A percentile compares a stretch with the other conserved stretches of the same genome.
These are phyloP conservation scores for Kwoniella sp. DNA, from an alignment of 768 basidiomycete genomes.

Conservation along the genomic window DNA sequence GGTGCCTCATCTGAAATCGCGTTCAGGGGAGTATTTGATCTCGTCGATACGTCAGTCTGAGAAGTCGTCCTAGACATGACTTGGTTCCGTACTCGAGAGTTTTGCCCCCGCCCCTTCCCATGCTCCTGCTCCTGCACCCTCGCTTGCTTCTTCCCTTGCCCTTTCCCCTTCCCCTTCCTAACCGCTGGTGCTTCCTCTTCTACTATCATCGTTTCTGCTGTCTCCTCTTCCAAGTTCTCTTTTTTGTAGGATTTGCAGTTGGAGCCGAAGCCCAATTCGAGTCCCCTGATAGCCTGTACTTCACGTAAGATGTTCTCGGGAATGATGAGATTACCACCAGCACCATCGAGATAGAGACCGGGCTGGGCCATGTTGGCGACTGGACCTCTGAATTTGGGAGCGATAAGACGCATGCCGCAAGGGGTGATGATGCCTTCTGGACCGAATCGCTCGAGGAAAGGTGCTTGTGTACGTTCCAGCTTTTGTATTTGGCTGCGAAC, in stretches of 20 bases:
- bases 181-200: too few species aligned
- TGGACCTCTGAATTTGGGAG: conserved; percentile 16
- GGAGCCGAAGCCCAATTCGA: neutral
- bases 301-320: conserved; percentile 15
- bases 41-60: neutral
- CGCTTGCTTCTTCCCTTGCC: conserved; percentile 12
- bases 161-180: conserved; percentile 1
- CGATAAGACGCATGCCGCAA: conserved; percentile 26
- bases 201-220: too few species aligned
- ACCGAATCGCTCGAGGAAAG: conserved; percentile 27
- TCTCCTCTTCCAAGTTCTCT: neutral
- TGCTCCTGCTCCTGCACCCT: too few species aligned
- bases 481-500: conserved; percentile 17
- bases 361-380: neutral
- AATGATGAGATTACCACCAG: conserved; percentile 18
- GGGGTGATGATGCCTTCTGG: conserved; percentile 26
- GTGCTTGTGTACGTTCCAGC: conserved; percentile 13
- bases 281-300: conserved; percentile 8
- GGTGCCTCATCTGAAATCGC: neutral
- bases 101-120: conserved; percentile 5
- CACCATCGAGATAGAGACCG: conserved; percentile 14
- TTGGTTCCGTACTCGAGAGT: neutral
- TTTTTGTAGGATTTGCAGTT: neutral
- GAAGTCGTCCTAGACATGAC: neutral
- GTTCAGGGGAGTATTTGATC: conserved; percentile 3